phyloP scores from a whole-genome alignment of 148 eudicot species.

The Nyssa sinensis region DNA sequence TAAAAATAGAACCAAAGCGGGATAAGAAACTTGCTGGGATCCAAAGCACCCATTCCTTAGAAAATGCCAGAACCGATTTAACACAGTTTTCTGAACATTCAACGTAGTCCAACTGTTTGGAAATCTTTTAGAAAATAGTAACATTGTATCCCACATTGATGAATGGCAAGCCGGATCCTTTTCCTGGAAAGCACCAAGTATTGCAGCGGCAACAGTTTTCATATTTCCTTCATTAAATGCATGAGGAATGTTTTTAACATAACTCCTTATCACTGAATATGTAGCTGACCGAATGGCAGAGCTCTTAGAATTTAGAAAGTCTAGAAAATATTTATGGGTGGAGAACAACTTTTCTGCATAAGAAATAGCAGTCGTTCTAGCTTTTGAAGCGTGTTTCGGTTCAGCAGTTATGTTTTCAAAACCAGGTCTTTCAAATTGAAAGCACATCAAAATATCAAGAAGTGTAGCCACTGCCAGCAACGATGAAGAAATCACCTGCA shows the following conservation, averaged over 20 bases:
- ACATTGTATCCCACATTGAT: conserved; percentile 82
- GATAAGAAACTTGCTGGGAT: conserved; percentile 90
- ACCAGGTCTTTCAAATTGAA: conserved; percentile 46
- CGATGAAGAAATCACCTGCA: conserved; percentile 85
- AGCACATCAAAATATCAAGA: conserved; percentile 53
- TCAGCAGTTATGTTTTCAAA: conserved; percentile 35
- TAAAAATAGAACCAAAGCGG: conserved; percentile 71
- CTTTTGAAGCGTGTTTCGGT: conserved; percentile 54
- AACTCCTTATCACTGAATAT: conserved; percentile 71
- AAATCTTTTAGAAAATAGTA: conserved; percentile 59
- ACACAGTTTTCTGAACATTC: conserved; percentile 63
- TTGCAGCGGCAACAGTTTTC: conserved; percentile 57
- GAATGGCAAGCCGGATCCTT: conserved; percentile 81
- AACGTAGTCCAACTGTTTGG: conserved; percentile 67
- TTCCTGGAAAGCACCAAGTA: conserved; percentile 88
- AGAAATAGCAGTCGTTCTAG: conserved; percentile 48
- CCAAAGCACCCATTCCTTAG: conserved; percentile 92
- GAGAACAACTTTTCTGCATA: conserved; percentile 67
- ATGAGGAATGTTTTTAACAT: conserved; percentile 67
- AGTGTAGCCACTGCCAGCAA: conserved; percentile 87
- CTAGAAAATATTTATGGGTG: conserved; percentile 61
- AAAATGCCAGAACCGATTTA: conserved; percentile 70
- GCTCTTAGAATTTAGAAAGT: conserved; percentile 69
- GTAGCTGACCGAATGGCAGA: conserved; percentile 77
- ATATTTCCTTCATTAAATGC: conserved; percentile 62